Percentiles rank a stretch among this genome's conserved stretches.
Evolutionary conservation across 495 filamentous ascomycete species (phyloP).

Genomic region (Aspergillus homomorphus): DNA sequence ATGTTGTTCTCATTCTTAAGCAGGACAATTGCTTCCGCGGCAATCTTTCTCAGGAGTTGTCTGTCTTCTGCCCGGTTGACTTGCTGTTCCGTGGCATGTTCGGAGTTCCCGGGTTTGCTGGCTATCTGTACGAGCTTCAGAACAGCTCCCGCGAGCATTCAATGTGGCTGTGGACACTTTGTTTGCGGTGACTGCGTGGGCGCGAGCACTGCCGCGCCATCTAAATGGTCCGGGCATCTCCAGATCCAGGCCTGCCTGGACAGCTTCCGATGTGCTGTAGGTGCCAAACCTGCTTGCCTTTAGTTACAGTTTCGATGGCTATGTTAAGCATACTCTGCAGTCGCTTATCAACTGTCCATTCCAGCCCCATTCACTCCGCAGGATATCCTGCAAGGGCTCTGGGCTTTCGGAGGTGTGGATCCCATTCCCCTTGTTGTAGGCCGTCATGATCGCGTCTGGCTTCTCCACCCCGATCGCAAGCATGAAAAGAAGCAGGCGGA

Average conservation of each 20-base stretch:
- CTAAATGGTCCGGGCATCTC: conserved; percentile 67
- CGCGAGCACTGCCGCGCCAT: conserved; percentile 53
- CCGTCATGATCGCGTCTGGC: conserved; percentile 66
- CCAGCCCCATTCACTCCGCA: conserved; percentile 70
- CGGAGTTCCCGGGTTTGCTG: conserved; percentile 52
- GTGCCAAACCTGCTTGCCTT: conserved; percentile 47
- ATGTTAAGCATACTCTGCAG: conserved; percentile 53
- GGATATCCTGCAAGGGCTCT: conserved; percentile 53
- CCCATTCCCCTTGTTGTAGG: conserved; percentile 75
- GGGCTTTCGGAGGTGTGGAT: conserved; percentile 62
- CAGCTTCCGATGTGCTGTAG: conserved; percentile 58
- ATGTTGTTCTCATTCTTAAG: conserved; percentile 66
- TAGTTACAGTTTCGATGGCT: background rate
- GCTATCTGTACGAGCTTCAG: conserved; percentile 58
- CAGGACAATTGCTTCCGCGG: conserved; percentile 64
- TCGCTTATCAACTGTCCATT: conserved; percentile 68
- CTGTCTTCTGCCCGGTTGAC: conserved; percentile 60
- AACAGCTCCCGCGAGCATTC: conserved; percentile 56
- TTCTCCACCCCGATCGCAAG: conserved; percentile 56
- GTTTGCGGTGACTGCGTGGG: conserved; percentile 50
- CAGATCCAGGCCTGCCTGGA: conserved; percentile 63
- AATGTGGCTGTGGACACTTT: conserved; percentile 52
- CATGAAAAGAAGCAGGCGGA: conserved; percentile 71
- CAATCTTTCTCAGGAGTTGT: conserved; percentile 56
- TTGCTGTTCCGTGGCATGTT: conserved; percentile 52